phyloP scores from a whole-genome alignment of 495 filamentous ascomycete species.

The Hyaloscypha finlandica region DNA sequence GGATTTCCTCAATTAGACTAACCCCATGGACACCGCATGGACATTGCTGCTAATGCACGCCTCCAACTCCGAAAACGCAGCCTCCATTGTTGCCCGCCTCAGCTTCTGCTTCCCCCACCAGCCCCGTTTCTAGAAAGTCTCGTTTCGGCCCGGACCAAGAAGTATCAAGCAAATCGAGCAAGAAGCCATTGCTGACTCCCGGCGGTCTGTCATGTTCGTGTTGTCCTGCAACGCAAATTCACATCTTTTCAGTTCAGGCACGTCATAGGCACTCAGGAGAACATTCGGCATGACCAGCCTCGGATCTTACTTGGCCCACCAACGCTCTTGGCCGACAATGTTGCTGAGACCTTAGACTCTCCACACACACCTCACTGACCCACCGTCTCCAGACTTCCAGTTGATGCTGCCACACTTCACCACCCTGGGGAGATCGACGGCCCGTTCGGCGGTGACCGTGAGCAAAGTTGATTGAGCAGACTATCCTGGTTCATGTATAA shows the following conservation, averaged over 20 bases:
- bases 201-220: background rate
- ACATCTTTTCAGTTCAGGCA: constrained; percentile 16
- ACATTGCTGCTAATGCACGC: background rate
- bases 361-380: constrained; percentile 13
- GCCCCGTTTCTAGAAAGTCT: background rate
- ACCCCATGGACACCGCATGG: constrained; percentile 1
- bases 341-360: background rate
- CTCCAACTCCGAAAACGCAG: background rate
- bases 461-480: constrained; percentile 16
- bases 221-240: constrained; percentile 19
- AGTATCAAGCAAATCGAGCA: no score
- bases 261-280: constrained; percentile 15
- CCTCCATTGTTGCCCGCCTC: background rate
- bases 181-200: background rate
- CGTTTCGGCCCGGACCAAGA: background rate
- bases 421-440: constrained; percentile 15
- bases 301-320: constrained; percentile 14
- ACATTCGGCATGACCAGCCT: constrained; percentile 15
- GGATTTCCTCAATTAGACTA: background rate
- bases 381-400: background rate
- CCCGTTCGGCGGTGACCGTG: constrained; percentile 16
- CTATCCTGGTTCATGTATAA: constrained; percentile 3
- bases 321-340: background rate
- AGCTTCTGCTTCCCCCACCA: background rate
- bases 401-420: constrained; percentile 13